Conservation (phyloP, 352 stramenopile species). For the Globisporangium heterothallicum region DNA sequence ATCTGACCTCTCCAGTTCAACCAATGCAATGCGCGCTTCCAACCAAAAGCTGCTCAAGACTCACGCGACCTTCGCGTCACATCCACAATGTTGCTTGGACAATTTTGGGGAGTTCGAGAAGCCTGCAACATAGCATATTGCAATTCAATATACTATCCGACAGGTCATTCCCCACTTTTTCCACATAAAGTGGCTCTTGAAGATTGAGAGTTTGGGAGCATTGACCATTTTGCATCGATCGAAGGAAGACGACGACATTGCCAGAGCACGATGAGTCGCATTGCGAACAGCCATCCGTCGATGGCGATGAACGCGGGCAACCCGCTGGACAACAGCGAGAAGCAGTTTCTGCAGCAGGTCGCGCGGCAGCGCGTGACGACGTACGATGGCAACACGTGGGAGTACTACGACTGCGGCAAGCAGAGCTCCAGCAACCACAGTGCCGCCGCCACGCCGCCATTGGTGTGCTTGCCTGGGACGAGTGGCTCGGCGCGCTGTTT, state of each 20-base stretch:
- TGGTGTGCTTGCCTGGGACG: conserved; percentile 63
- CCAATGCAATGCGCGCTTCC: conserved; percentile 2
- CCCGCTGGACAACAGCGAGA: conserved; percentile 28
- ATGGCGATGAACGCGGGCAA: conserved; percentile 8
- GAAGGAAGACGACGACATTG: too few relatives aligned
- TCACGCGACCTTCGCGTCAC: conserved; percentile 2
- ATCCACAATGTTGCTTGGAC: not conserved
- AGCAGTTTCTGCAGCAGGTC: conserved; percentile 51
- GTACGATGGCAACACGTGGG: conserved; percentile 73
- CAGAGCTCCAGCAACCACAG: conserved; percentile 18
- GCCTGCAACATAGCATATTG: not conserved
- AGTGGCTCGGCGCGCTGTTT: conserved; percentile 51
- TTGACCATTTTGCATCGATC: too few relatives aligned
- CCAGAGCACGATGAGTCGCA: conserved; percentile 11
- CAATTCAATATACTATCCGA: too few relatives aligned
- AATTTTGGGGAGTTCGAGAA: too few relatives aligned
- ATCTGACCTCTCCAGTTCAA: not conserved
- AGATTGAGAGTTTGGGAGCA: too few relatives aligned
- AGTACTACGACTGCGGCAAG: conserved; percentile 68
- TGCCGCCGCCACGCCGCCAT: conserved; percentile 27
- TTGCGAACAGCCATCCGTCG: conserved; percentile 15
- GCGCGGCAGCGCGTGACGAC: conserved; percentile 66
- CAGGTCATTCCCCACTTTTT: too few relatives aligned
- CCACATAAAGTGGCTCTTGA: too few relatives aligned
- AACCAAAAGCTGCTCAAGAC: conserved; percentile 18